phyloP scores from a whole-genome alignment of 2,329 filamentous ascomycete genomes.

The Falciphora oryzae region DNA sequence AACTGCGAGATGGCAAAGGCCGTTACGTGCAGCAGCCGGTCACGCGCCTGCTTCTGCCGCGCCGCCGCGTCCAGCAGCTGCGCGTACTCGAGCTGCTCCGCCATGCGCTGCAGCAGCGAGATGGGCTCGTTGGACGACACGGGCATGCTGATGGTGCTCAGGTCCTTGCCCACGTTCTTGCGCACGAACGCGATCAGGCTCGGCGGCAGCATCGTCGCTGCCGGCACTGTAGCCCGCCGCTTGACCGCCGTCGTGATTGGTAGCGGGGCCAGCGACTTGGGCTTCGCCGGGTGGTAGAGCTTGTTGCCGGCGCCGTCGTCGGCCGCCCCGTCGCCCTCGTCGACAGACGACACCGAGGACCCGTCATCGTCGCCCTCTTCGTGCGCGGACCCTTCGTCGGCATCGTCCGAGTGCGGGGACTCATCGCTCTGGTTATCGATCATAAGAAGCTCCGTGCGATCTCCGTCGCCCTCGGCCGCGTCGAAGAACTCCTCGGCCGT shows the following conservation, averaged over 20 bases:
- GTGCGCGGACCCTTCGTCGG: conserved; percentile 28
- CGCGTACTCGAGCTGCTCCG: conserved; percentile 89
- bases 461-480: conserved; percentile 66
- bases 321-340: conserved; percentile 47
- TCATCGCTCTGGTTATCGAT: conserved; percentile 70
- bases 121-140: conserved; percentile 93
- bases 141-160: conserved; percentile 96
- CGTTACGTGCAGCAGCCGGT: conserved; percentile 77
- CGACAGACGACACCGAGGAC: conserved; percentile 54
- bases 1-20: conserved; percentile 89
- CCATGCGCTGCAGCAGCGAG: conserved; percentile 79
- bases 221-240: conserved; percentile 64
- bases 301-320: conserved; percentile 52
- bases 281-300: conserved; percentile 64
- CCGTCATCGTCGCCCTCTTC: conserved; percentile 57
- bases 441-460: conserved; percentile 61
- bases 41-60: conserved; percentile 50
- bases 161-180: conserved; percentile 96
- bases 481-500: conserved; percentile 92
- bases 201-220: conserved; percentile 73
- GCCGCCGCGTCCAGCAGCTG: conserved; percentile 73
- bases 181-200: conserved; percentile 90
- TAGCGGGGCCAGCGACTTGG: conserved; percentile 71
- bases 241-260: conserved; percentile 61
- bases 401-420: conserved; percentile 8